These are phyloP conservation scores for Diutina sp. DNA, from an alignment of 1,139 yeast species.

Conservation along the genomic window DNA sequence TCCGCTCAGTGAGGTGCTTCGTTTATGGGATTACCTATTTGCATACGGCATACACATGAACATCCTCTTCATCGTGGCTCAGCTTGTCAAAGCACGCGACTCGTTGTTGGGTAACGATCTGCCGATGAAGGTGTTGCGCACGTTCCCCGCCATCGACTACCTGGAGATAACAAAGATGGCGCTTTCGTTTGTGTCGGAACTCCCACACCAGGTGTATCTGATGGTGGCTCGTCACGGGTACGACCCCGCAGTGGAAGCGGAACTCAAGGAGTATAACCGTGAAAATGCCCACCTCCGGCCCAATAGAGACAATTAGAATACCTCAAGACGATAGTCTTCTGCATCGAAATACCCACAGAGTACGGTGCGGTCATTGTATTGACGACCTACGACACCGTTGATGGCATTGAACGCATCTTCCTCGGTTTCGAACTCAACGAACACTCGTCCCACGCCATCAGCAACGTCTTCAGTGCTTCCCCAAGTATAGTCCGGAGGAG, in stretches of 20 bases:
- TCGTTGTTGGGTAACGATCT: constrained; percentile 41
- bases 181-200: constrained; percentile 65
- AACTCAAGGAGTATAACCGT: neutral
- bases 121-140: constrained; percentile 68
- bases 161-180: constrained; percentile 68
- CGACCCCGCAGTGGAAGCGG: constrained; percentile 22
- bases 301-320: constrained; percentile 4
- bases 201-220: constrained; percentile 59
- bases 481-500: constrained; percentile 11
- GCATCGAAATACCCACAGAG: constrained; percentile 54
- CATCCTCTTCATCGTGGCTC: constrained; percentile 75
- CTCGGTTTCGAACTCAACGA: constrained; percentile 45
- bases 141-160: constrained; percentile 62
- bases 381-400: constrained; percentile 51
- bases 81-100: constrained; percentile 57
- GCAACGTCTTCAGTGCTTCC: constrained; percentile 9
- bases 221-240: constrained; percentile 61
- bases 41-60: constrained; percentile 91
- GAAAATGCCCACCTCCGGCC: neutral
- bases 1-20: constrained; percentile 61
- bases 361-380: constrained; percentile 59
- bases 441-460: constrained; percentile 61
- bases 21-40: constrained; percentile 81
- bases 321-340: constrained; percentile 33
- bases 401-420: constrained; percentile 47